Evolutionary conservation across 768 basidiomycete genomes (phyloP).

Genomic region (Lyophyllum semitale): DNA sequence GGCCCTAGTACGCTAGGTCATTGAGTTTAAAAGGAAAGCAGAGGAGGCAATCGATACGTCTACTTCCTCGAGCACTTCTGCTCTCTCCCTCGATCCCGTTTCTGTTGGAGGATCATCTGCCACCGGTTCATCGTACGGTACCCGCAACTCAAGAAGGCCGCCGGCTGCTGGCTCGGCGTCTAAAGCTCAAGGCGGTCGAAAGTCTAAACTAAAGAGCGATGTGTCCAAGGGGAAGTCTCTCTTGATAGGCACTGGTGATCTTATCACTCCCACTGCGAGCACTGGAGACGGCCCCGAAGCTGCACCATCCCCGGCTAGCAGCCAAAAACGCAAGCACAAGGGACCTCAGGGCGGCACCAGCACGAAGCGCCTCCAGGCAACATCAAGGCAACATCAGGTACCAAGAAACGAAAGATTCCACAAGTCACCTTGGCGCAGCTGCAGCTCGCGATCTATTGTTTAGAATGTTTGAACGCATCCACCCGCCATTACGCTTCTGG

Average conservation of each 20-base stretch:
- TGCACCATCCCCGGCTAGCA: neutral
- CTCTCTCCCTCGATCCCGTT: no score
- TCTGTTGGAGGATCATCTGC: neutral
- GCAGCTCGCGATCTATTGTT: neutral
- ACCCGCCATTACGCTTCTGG: conserved; percentile 21
- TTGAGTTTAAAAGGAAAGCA: neutral
- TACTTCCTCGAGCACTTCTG: neutral
- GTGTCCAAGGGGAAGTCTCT: no score
- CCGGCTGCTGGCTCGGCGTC: neutral
- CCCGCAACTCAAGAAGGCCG: neutral
- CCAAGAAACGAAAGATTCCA: neutral
- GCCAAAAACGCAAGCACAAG: neutral
- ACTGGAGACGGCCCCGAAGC: neutral
- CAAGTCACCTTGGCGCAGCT: neutral
- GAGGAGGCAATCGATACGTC: neutral
- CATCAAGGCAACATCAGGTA: no score
- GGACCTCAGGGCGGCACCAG: neutral
- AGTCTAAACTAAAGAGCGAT: neutral
- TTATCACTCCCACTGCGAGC: neutral
- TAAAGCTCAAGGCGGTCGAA: neutral
- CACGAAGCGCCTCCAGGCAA: neutral
- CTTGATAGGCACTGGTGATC: neutral
- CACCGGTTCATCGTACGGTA: neutral
- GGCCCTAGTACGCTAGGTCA: neutral
- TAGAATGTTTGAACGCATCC: conserved; percentile 9